These are phyloP conservation scores for Eucalyptus regnans DNA, from an alignment of 345 rosid species.

Conservation along the genomic window DNA sequence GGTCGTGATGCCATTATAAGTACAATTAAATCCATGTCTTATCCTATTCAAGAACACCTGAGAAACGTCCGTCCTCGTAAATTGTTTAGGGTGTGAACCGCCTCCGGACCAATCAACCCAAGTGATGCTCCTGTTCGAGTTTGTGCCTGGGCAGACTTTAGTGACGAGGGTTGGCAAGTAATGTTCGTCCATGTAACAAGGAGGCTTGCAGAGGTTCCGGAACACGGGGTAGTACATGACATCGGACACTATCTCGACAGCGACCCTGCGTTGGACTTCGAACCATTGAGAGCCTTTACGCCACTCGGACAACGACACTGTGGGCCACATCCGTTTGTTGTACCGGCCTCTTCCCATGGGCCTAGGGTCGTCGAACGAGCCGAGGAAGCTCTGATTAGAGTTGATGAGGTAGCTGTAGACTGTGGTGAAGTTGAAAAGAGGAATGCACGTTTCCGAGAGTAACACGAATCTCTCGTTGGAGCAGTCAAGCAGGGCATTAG, in stretches of 20 bases:
- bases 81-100: constrained; percentile 62
- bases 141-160: constrained; percentile 14
- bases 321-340: constrained; percentile 39
- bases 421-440: constrained; percentile 65
- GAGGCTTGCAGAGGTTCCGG: constrained; percentile 31
- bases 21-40: constrained; percentile 34
- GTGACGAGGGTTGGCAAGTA: constrained; percentile 62
- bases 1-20: constrained; percentile 43
- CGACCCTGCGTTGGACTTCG: constrained; percentile 49
- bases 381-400: constrained; percentile 37
- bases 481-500: constrained; percentile 57
- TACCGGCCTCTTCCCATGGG: constrained; percentile 70
- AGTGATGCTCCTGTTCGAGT: constrained; percentile 60
- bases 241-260: constrained; percentile 50
- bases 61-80: constrained; percentile 31
- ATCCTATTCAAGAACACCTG: constrained; percentile 33
- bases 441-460: constrained; percentile 81
- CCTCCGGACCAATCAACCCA: constrained; percentile 83
- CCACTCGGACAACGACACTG: constrained; percentile 40
- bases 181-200: constrained; percentile 73
- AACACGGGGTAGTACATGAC: constrained; percentile 41
- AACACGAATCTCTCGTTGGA: constrained; percentile 67
- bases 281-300: constrained; percentile 94
- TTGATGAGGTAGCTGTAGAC: constrained; percentile 45
- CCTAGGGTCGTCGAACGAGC: constrained; percentile 37